Evolutionary conservation across 2,329 filamentous ascomycete species (phyloP).

Genomic region (Colletotrichum sojae): DNA sequence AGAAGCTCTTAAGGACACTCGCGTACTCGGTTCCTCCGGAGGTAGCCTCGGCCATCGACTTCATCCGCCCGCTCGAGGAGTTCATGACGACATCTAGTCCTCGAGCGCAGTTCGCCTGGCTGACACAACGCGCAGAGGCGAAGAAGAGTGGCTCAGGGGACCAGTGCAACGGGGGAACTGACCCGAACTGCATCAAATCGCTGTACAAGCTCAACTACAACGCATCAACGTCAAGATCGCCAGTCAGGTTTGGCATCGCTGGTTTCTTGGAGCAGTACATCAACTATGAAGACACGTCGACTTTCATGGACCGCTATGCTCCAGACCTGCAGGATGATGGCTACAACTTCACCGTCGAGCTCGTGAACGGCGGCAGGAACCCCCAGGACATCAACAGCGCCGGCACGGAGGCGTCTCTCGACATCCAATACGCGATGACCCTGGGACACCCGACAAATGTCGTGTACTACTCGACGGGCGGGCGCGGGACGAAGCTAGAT

Average conservation of each 20-base stretch:
- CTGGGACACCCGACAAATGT: conserved; percentile 61
- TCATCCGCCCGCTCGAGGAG: conserved; percentile 64
- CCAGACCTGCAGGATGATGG: conserved; percentile 53
- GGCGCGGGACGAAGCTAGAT: conserved; percentile 58
- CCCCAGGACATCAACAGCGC: conserved; percentile 54
- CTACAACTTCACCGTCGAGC: conserved; percentile 57
- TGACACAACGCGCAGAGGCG: neutral
- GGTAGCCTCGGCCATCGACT: conserved; percentile 57
- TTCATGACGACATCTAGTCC: conserved; percentile 60
- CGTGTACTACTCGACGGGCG: conserved; percentile 61
- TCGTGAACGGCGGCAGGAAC: conserved; percentile 62
- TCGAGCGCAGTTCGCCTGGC: neutral
- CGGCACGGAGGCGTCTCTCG: conserved; percentile 62
- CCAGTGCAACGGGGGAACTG: conserved; percentile 42
- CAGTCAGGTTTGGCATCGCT: conserved; percentile 60
- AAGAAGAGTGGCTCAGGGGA: neutral
- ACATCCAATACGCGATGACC: conserved; percentile 64
- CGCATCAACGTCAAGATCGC: conserved; percentile 47
- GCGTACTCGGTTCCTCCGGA: conserved; percentile 60
- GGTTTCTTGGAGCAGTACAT: conserved; percentile 66
- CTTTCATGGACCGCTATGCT: conserved; percentile 54
- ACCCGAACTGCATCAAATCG: conserved; percentile 57
- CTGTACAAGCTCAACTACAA: conserved; percentile 61
- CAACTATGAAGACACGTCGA: conserved; percentile 57
- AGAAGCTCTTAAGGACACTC: conserved; percentile 58